Evolutionary conservation across 1,284 basidiomycete species (phyloP), one percentile per base, ranked within the genome.

Genomic region (Ustilago xerochloae): DNA sequence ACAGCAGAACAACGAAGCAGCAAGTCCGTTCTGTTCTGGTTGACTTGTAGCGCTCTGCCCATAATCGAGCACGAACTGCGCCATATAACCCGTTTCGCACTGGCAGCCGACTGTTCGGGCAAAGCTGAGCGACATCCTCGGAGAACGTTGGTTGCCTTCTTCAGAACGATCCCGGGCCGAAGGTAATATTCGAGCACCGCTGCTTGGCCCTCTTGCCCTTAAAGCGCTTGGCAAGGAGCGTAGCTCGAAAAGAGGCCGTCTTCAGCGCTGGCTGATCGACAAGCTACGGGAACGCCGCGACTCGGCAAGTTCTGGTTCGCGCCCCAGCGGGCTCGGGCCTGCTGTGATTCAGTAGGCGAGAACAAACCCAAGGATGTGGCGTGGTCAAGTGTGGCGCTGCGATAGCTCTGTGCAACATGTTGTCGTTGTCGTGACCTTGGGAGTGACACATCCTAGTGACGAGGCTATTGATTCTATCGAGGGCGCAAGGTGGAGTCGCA

Each of bases 361-460:
- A 36, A n/a, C 35, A 13, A 36, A 41, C 18, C 5, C n/a, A 18
- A 20, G 9, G 38, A 9, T 20, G 38, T 9, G n/a, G 18, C 38
- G 38, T 20, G 18, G 18, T 41, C 18, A 13, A 22, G 16, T 20
- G n/a, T 41, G 38, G 38, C 38, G 20, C 18, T 41, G 38, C 38
- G 24, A 41, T 6, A 8, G 38, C 38, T 41, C n/a, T n/a, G n/a
- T n/a, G n/a, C n/a, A n/a, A n/a, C n/a, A n/a, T 22, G 38, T 7
- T 22, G 6, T 6, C 10, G 41, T 43, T 24, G 7, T 24, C 13
- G 39, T 20, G 13, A 8, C n/a, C n/a, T n/a, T n/a, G n/a, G n/a
- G 10, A 33, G 46, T 56, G 54, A 56, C 46, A 48, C 54, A 56
- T 28, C 22, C 35, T 6, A 20, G n/a, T 39, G 54, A 56, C 38